Evolutionary conservation across 2,329 filamentous ascomycete species (phyloP), one percentile per base, ranked within the genome.

Genomic region (Clarireedia sp.): DNA sequence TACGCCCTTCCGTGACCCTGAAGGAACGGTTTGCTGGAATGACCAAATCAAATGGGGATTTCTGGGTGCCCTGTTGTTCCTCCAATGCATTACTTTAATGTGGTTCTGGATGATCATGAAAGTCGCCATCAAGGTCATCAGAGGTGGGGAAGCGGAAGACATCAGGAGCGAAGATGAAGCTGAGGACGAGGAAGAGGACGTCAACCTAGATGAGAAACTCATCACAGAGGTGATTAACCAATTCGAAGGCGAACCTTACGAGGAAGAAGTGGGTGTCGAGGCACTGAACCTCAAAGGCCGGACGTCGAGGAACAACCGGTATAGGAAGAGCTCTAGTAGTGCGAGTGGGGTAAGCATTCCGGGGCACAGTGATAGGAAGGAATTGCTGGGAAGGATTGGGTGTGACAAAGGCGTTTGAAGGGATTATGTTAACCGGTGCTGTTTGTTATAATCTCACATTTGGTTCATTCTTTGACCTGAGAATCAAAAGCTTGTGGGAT

Each of bases 51-150:
- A 86, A 65, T 87, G 82, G 78, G 76, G 78, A 12, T 97, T 97
- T 74, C 75, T 97, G 16, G 76, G 78, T 9, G 78, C 89, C 40
- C 81, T 99, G 2, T 75, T 95, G 12, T 79, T 85, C 38, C 77
- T 99, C 21, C 90, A 97, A 71, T 75, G 78, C 21, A 79, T 99
- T 52, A 90, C 88, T 33, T 74, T 95, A 37, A 78, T 88, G 59
- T 97, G 94, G 94, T 95, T 97, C 67, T 78, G 77, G 59, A 87
- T 96, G 83, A 96, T 97, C 62, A 72, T 91, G 40, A 82, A 84
- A 56, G 88, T 99, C 2, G 90, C 90, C 21, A 78, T 87, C 59
- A 85, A 86, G 59, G 90, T 97, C 5, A 68, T 97, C 37, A 80
- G 78, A 50, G 91, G 92, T 33, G 81, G 78, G 38, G 77, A 82